Conservation (phyloP, 2,329 filamentous ascomycete species). For the Fusarium compactum region DNA sequence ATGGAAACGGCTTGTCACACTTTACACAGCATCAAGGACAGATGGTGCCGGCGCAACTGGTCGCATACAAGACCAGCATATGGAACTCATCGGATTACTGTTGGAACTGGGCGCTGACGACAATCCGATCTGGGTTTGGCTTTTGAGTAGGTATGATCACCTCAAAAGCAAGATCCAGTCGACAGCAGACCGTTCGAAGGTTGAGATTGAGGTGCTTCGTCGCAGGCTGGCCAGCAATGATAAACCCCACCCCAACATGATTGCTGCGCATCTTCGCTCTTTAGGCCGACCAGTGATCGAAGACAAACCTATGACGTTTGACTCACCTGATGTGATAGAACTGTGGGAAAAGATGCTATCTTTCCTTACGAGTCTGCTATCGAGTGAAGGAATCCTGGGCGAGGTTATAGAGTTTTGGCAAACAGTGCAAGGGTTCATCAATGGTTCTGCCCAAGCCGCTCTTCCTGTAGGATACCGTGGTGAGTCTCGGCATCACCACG, state of each 20-base stretch:
- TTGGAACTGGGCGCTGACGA: slow-evolving; percentile 95
- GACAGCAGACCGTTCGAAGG: slow-evolving; percentile 85
- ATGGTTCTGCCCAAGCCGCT: slow-evolving; percentile 82
- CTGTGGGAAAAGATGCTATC: slow-evolving; percentile 90
- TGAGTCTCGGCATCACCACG: slow-evolving; percentile 84
- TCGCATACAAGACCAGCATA: slow-evolving; percentile 81
- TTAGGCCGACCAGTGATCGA: slow-evolving; percentile 75
- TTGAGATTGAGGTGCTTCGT: slow-evolving; percentile 92
- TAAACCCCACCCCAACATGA: slow-evolving; percentile 74
- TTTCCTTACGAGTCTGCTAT: slow-evolving; percentile 80
- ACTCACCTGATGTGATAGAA: slow-evolving; percentile 83
- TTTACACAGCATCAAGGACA: slow-evolving; percentile 68
- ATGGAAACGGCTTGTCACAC: slow-evolving; percentile 82
- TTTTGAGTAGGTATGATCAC: slow-evolving; percentile 88
- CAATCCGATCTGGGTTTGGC: slow-evolving; percentile 97
- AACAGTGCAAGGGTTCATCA: slow-evolving; percentile 88
- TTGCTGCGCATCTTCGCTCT: slow-evolving; percentile 81
- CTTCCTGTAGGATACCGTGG: slow-evolving; percentile 86
- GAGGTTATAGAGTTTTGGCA: slow-evolving; percentile 97
- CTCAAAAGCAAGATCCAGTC: slow-evolving; percentile 86
- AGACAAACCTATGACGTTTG: slow-evolving; percentile 73
- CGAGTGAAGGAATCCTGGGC: slow-evolving; percentile 82
- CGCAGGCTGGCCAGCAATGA: slow-evolving; percentile 81
- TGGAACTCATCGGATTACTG: slow-evolving; percentile 89
- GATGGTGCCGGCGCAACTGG: slow-evolving; percentile 59